Base-by-base conservation (phyloP, 768 basidiomycete genomes). In the Rubroboletus pulcherrimus region DNA sequence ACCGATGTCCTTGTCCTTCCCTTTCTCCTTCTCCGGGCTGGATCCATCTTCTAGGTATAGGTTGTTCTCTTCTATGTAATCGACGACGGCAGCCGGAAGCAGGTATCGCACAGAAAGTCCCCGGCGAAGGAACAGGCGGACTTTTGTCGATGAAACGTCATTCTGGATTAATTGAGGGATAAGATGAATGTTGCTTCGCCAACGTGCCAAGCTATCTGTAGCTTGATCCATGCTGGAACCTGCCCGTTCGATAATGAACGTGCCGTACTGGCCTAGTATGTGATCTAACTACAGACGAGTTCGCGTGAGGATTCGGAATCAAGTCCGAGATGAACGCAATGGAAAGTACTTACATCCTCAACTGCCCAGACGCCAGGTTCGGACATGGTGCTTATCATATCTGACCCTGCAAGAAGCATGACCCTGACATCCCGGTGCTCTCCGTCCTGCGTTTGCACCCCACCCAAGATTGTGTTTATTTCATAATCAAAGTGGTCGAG, bases 291-390 rank as follows among this genome's bases (percentile, higher is more conserved):
- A 70, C 51, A n/a, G 26, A 49, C 14, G 15, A 6, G 39, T 57
- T 46, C 38, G 53, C 31, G 42, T 53, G 54, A 68, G 57, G 24
- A 52, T 51, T 29, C 53, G 52, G 50, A 56, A 61, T 54, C 50
- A 49, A 45, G 50, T 44, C 14, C 49, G 40, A 57, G 15, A 53
- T 37, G n/a, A 38, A 55, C 10, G 5, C 33, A 19, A 50, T 7
- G 47, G 49, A 42, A 46, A 47, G 56, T 42, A 81, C 93, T 69
- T 74, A 96, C 94, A 80, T 99, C 97, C 56, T 84, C 79, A 65
- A 94, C 87, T 53, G 87, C 85, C 97, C 97, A 99, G 37, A 99
- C 96, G 17, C 97, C 96, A 29, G 97, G 97, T 75, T 98, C 94
- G 62, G 91, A 91, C 88, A 99, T 98, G 29, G 94, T 97, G 65